Conservation (phyloP, 2,329 filamentous ascomycete genomes). For the Myrmaecium sp. region DNA sequence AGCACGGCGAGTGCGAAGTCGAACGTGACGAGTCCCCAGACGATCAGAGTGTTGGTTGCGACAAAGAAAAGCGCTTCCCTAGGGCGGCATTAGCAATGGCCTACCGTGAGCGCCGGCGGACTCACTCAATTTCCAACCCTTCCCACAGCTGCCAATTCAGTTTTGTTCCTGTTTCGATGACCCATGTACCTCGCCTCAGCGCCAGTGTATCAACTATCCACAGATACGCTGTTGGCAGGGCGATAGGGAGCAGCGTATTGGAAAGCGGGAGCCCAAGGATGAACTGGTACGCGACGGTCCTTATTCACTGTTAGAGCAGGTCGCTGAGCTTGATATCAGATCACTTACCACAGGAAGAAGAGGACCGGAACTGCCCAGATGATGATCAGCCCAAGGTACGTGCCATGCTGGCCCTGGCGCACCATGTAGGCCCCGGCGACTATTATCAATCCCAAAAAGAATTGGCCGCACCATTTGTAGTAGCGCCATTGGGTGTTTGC, state of each 20-base stretch:
- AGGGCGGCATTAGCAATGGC: too few relatives aligned
- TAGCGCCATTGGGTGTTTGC: slow-evolving; percentile 20
- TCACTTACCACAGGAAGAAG: slow-evolving; percentile 38
- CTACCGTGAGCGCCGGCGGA: too few relatives aligned
- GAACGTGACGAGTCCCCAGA: slow-evolving; percentile 51
- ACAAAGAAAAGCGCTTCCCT: slow-evolving; percentile 57
- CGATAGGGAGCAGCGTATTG: slow-evolving; percentile 42
- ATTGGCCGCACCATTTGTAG: slow-evolving; percentile 33
- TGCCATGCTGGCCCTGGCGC: slow-evolving; percentile 31
- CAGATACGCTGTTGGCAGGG: slow-evolving; percentile 49
- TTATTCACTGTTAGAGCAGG: slow-evolving; percentile 7
- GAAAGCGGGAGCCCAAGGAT: slow-evolving; percentile 41
- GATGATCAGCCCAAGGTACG: slow-evolving; percentile 54
- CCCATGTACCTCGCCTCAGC: slow-evolving; percentile 52
- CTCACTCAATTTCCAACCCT: slow-evolving; percentile 47
- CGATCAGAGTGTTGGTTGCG: slow-evolving; percentile 50
- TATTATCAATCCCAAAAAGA: slow-evolving; percentile 28
- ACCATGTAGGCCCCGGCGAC: slow-evolving; percentile 29
- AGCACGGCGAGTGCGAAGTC: slow-evolving; percentile 52
- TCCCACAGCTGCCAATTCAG: slow-evolving; percentile 45
- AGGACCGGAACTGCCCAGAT: slow-evolving; percentile 52
- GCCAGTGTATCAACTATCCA: slow-evolving; percentile 58
- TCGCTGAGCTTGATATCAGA: neutral
- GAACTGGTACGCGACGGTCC: slow-evolving; percentile 46
- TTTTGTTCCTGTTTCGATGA: slow-evolving; percentile 51